Percentiles rank a stretch among this genome's conserved stretches.
These are phyloP conservation scores for Pichia kudriavzevii DNA, from an alignment of 1,139 yeast genomes.

Conservation along the genomic window DNA sequence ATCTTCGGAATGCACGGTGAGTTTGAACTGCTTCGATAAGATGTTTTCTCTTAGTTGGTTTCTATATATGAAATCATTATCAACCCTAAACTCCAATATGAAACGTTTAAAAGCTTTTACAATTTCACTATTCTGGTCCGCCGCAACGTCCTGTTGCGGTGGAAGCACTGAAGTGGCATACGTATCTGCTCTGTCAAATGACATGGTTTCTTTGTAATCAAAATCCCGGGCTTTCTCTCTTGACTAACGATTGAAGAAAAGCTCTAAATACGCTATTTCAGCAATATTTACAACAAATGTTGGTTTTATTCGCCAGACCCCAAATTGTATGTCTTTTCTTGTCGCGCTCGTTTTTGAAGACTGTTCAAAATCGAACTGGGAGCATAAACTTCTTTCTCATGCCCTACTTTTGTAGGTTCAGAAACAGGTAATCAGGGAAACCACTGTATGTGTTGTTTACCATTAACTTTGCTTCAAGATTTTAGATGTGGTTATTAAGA, in stretches of 20 bases:
- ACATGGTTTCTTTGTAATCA: slow-evolving; percentile 32
- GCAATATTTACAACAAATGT: neutral
- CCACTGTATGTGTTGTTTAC: too few relatives aligned
- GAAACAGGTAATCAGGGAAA: too few relatives aligned
- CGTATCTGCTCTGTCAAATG: slow-evolving; percentile 75
- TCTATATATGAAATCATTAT: slow-evolving; percentile 78
- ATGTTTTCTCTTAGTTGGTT: slow-evolving; percentile 88
- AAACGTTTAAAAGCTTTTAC: slow-evolving; percentile 76
- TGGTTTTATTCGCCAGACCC: too few relatives aligned
- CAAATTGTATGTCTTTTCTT: too few relatives aligned
- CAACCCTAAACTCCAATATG: slow-evolving; percentile 77
- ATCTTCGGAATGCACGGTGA: slow-evolving; percentile 78
- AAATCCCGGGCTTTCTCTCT: neutral
- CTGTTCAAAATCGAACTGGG: too few relatives aligned
- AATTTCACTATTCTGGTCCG: slow-evolving; percentile 66
- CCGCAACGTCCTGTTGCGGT: slow-evolving; percentile 55
- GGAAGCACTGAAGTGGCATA: slow-evolving; percentile 83
- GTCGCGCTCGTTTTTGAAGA: too few relatives aligned
- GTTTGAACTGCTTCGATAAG: slow-evolving; percentile 62
- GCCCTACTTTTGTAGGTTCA: too few relatives aligned
- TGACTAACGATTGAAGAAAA: neutral
- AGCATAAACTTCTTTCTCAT: too few relatives aligned
- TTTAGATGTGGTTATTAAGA: too few relatives aligned
- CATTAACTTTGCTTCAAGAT: too few relatives aligned
- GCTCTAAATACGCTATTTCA: neutral